Evolutionary conservation across 768 basidiomycete genomes (phyloP), one percentile per base, ranked within the genome.

Genomic region (Termitomyces bulborhizus): DNA sequence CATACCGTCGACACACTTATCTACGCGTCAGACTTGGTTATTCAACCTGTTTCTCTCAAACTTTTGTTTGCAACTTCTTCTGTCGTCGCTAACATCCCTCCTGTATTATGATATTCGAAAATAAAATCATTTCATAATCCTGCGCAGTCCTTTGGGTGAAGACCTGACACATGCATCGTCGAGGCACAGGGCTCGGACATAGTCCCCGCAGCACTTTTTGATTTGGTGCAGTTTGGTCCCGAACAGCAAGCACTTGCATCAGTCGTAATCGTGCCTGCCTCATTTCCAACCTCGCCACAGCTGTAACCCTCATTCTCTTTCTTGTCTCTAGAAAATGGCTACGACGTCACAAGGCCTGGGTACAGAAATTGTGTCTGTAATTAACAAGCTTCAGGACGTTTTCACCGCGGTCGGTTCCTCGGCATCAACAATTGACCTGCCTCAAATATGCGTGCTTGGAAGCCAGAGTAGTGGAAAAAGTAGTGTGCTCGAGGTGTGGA

Each of bases 391-490:
- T 44, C 91, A 93, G 70, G 91, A 93, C 76, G 91, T 92, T 61
- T 93, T 93, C 71, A 80, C 83, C 37, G 84, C 91, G 16, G 86
- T 93, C 58, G 91, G 91, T 63, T 82, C 86, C 24, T 84, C 81
- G 47, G 84, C 85, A 52, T 76, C 86, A 36, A 79, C 82, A 70
- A 89, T 93, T 80, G 91, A 93, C 81, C 76, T 93, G 54, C 91
- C 91, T 13, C 91, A 93, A 76, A 93, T 93, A 68, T 93, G 91
- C 63, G 91, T 93, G 47, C 78, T 93, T 16, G 91, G 91, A 32
- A 90, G 89, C 73, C 91, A 93, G 70, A 93, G 91, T 73, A 92
- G 90, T 64, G 91, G 91, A 55, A 93, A 93, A 79, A 93, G 91
- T 79, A 90, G 88, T 73, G 91, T 93, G 49, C 80, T 93, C 41